Evolutionary conservation across 192 early-diverging fungal genomes (phyloP).

Genomic region (Cladochytrium replicatum): DNA sequence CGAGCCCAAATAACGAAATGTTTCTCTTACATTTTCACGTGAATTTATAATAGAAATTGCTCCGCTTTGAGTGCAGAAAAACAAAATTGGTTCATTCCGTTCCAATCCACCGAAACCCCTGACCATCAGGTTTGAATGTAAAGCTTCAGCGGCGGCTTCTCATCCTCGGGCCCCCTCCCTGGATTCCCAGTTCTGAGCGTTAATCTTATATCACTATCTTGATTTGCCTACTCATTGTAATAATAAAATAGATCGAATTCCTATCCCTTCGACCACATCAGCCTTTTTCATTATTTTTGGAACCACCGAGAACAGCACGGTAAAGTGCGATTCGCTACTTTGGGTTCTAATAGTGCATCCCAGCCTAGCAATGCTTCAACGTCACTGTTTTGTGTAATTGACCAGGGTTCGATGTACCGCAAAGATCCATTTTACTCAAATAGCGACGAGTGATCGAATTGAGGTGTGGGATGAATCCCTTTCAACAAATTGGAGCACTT

Average conservation of each 20-base stretch:
- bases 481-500: slow-evolving; percentile 23
- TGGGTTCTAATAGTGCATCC: slow-evolving; percentile 32
- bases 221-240: slow-evolving; percentile 41
- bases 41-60: too few relatives aligned
- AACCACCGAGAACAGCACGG: slow-evolving; percentile 30
- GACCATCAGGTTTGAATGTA: slow-evolving; percentile 26
- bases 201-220: slow-evolving; percentile 34
- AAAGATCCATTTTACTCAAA: slow-evolving; percentile 41
- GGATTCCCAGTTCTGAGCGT: slow-evolving; percentile 3
- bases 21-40: background rate
- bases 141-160: slow-evolving; percentile 27
- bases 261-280: too few relatives aligned
- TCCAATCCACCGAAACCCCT: slow-evolving; percentile 26
- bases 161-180: background rate
- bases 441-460: slow-evolving; percentile 36
- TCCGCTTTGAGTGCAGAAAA: too few relatives aligned
- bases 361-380: slow-evolving; percentile 18
- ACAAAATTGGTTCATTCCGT: slow-evolving; percentile 30
- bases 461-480: slow-evolving; percentile 22
- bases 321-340: slow-evolving; percentile 39
- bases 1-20: too few relatives aligned
- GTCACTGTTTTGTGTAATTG: background rate
- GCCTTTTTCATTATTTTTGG: background rate
- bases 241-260: slow-evolving; percentile 39
- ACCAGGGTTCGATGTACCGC: slow-evolving; percentile 5